These are phyloP conservation scores for Tagetes erecta DNA, from an alignment of 129 eudicot genomes.

Conservation along the genomic window DNA sequence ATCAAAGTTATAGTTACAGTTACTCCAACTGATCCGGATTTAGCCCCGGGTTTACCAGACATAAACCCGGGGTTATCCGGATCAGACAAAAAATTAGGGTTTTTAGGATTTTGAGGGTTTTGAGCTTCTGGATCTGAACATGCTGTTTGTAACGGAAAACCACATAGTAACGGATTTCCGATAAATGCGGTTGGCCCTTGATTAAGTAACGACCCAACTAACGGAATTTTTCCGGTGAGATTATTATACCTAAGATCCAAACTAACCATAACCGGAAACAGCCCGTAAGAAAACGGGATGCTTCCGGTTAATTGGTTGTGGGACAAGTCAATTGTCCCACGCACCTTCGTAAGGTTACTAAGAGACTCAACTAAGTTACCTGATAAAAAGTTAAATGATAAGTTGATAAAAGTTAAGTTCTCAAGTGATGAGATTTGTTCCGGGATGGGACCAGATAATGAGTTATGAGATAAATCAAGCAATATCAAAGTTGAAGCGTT, in stretches of 20 bases:
- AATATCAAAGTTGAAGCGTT: constrained; percentile 52
- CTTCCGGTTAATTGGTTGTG: constrained; percentile 66
- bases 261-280: constrained; percentile 73
- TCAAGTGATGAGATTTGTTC: constrained; percentile 43
- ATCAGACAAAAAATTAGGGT: constrained; percentile 47
- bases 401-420: constrained; percentile 45
- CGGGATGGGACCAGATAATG: constrained; percentile 57
- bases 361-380: constrained; percentile 65
- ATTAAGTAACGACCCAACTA: constrained; percentile 75
- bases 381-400: constrained; percentile 55
- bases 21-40: constrained; percentile 49
- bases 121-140: constrained; percentile 60
- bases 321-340: constrained; percentile 74
- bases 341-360: constrained; percentile 50
- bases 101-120: constrained; percentile 37
- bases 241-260: constrained; percentile 80
- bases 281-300: constrained; percentile 71
- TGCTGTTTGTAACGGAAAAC: constrained; percentile 65
- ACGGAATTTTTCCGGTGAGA: constrained; percentile 79
- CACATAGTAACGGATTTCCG: constrained; percentile 78
- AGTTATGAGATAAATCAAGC: constrained; percentile 67
- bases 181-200: constrained; percentile 96
- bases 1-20: neutral
- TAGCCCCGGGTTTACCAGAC: constrained; percentile 20
- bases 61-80: constrained; percentile 56